phyloP scores from a whole-genome alignment of 2,329 filamentous ascomycete genomes.

The Didymella glomerata region DNA sequence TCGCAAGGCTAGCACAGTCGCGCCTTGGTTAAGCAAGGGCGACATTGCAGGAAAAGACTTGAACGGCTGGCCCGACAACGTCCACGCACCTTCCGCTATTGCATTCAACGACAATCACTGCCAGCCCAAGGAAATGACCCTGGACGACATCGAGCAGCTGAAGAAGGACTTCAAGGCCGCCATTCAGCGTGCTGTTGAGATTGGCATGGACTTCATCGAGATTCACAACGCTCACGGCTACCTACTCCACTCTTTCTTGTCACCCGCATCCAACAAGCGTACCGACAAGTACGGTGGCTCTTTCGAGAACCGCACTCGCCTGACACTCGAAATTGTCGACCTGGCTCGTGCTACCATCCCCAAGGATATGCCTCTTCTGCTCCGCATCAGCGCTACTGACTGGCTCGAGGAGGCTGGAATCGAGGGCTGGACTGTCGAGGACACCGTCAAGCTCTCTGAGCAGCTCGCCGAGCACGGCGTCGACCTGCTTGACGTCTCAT shows the following conservation, averaged over 20 bases:
- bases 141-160: constrained; percentile 71
- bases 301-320: constrained; percentile 74
- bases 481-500: constrained; percentile 84
- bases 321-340: constrained; percentile 73
- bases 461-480: constrained; percentile 76
- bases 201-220: constrained; percentile 80
- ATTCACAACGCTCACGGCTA: constrained; percentile 85
- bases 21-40: constrained; percentile 68
- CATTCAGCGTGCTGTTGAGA: constrained; percentile 61
- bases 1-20: constrained; percentile 66
- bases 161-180: constrained; percentile 71
- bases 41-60: constrained; percentile 64
- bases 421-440: constrained; percentile 72
- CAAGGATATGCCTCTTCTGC: constrained; percentile 72
- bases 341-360: constrained; percentile 70
- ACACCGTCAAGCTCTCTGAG: constrained; percentile 70
- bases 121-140: constrained; percentile 71
- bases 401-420: constrained; percentile 71
- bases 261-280: constrained; percentile 73
- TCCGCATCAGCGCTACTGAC: constrained; percentile 77
- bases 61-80: constrained; percentile 64
- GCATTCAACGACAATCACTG: constrained; percentile 70
- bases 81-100: constrained; percentile 66
- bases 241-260: constrained; percentile 74
- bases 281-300: constrained; percentile 73